Evolutionary conservation across 2,329 filamentous ascomycete genomes (phyloP).

Genomic region (Ceratocystis albifundus): DNA sequence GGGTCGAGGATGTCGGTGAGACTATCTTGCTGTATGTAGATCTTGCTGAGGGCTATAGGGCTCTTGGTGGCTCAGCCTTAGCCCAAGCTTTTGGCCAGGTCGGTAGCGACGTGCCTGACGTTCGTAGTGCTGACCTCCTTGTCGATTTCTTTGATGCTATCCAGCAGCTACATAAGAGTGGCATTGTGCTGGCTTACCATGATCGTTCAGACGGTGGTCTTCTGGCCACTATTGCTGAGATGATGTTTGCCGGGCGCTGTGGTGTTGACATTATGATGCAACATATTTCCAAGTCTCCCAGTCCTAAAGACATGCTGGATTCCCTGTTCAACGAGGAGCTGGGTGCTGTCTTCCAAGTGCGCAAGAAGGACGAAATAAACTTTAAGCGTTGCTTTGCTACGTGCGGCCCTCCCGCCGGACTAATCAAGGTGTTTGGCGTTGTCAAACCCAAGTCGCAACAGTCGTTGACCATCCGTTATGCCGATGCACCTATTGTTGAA

Average conservation of each 20-base stretch:
- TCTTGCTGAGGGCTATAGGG: slow-evolving; percentile 66
- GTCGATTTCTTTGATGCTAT: slow-evolving; percentile 88
- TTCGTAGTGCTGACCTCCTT: slow-evolving; percentile 68
- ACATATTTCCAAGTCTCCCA: slow-evolving; percentile 51
- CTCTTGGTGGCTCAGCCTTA: slow-evolving; percentile 80
- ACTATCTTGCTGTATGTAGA: slow-evolving; percentile 85
- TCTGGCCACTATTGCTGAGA: slow-evolving; percentile 81
- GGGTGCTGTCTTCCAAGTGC: slow-evolving; percentile 89
- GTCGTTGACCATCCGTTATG: slow-evolving; percentile 62
- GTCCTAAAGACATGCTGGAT: slow-evolving; percentile 54
- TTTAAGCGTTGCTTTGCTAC: slow-evolving; percentile 88
- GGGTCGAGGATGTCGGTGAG: slow-evolving; percentile 78
- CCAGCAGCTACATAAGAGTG: slow-evolving; percentile 47
- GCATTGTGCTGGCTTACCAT: slow-evolving; percentile 77
- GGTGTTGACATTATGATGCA: slow-evolving; percentile 80
- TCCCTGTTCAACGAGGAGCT: slow-evolving; percentile 93
- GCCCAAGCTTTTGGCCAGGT: slow-evolving; percentile 82
- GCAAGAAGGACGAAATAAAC: slow-evolving; percentile 67
- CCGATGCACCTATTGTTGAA: slow-evolving; percentile 54
- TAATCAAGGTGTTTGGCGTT: slow-evolving; percentile 74
- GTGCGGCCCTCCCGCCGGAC: slow-evolving; percentile 67
- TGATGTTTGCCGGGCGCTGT: slow-evolving; percentile 95
- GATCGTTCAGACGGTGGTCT: slow-evolving; percentile 89
- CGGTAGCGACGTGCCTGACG: slow-evolving; percentile 74
- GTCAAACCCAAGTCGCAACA: slow-evolving; percentile 61